A percentile compares a stretch with the other conserved stretches of the same genome.
phyloP scores from a whole-genome alignment of 2,329 filamentous ascomycete genomes.

The Fusarium austroafricanum region DNA sequence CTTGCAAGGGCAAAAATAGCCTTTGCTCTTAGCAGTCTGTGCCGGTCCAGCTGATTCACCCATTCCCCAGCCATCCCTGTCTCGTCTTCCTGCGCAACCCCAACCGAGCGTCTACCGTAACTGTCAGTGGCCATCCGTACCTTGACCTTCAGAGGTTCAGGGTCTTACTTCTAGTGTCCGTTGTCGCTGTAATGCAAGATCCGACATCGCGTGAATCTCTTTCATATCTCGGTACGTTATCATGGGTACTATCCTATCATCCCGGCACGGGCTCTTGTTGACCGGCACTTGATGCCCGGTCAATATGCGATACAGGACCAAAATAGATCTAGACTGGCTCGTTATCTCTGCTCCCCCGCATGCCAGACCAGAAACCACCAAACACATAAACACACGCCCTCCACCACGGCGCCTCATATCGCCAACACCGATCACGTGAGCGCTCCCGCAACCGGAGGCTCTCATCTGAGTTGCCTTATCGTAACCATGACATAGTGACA shows the following conservation, averaged over 20 bases:
- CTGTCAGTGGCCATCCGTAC: background rate
- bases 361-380: slow-evolving; percentile 9
- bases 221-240: slow-evolving; percentile 14
- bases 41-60: slow-evolving; percentile 24
- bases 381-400: slow-evolving; percentile 24
- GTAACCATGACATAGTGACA: slow-evolving; percentile 30
- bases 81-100: background rate
- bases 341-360: slow-evolving; percentile 35
- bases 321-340: slow-evolving; percentile 19
- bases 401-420: slow-evolving; percentile 3
- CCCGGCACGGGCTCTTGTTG: slow-evolving; percentile 7
- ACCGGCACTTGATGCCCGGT: slow-evolving; percentile 37
- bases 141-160: no score
- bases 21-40: background rate
- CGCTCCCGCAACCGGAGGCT: slow-evolving; percentile 37
- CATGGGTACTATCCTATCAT: slow-evolving; percentile 25
- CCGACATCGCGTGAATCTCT: slow-evolving; percentile 16
- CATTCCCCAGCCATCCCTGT: background rate
- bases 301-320: background rate
- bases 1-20: background rate
- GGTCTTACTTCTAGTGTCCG: slow-evolving; percentile 1
- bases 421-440: slow-evolving; percentile 36
- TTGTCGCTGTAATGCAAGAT: slow-evolving; percentile 5
- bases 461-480: slow-evolving; percentile 38
- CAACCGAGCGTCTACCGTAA: slow-evolving; percentile 9